phyloP scores from a whole-genome alignment of 129 eudicot species.

The Apium graveolens region DNA sequence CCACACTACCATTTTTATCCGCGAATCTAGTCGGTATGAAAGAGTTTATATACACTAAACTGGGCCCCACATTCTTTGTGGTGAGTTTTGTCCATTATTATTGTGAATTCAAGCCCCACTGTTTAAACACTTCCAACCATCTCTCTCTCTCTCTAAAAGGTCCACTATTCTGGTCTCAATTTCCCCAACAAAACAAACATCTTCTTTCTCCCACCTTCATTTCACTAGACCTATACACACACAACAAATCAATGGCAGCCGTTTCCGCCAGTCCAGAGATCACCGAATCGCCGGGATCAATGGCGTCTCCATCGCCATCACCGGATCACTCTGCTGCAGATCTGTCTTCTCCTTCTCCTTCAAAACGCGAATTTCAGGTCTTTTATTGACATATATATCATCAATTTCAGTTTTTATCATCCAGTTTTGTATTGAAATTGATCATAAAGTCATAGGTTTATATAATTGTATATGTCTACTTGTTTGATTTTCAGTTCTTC shows the following conservation, averaged over 20 bases:
- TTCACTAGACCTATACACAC: not conserved
- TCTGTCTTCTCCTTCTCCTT: constrained; percentile 17
- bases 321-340: constrained; percentile 16
- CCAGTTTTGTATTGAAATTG: not conserved
- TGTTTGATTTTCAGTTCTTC: not conserved
- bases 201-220: not conserved
- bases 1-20: not conserved
- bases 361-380: constrained; percentile 48
- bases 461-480: not conserved
- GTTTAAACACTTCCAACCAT: not conserved
- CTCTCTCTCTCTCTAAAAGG: not conserved
- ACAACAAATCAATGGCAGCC: constrained; percentile 34
- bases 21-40: not conserved
- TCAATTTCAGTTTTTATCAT: not conserved
- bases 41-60: not conserved
- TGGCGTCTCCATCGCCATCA: constrained; percentile 18
- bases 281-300: constrained; percentile 25
- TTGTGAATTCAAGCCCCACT: not conserved
- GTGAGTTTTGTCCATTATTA: not conserved
- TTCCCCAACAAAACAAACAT: not conserved
- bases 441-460: not conserved
- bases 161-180: not conserved
- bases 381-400: not conserved
- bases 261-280: constrained; percentile 36
- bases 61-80: not conserved